These are phyloP conservation scores for Centella asiatica DNA, from an alignment of 129 eudicot genomes.

Conservation along the genomic window DNA sequence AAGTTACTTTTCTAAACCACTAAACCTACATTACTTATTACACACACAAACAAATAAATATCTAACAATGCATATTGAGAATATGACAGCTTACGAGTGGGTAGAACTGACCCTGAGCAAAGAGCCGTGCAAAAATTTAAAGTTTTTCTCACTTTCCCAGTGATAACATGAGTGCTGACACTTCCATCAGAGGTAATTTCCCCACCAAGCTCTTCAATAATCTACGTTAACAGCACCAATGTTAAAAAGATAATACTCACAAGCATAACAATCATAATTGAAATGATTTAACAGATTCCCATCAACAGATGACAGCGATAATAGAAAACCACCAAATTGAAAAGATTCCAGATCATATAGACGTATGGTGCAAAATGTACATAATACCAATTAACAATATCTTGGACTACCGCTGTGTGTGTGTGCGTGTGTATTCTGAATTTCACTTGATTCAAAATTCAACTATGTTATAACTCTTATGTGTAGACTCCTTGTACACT, in stretches of 20 bases:
- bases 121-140: conserved; percentile 85
- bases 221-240: conserved; percentile 28
- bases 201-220: conserved; percentile 79
- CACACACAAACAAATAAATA: too few relatives aligned
- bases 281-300: background rate
- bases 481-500: too few relatives aligned
- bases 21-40: too few relatives aligned
- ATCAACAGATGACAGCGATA: background rate
- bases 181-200: conserved; percentile 62
- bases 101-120: conserved; percentile 73
- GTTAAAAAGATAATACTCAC: conserved; percentile 6
- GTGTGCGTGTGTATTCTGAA: too few relatives aligned
- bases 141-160: conserved; percentile 85
- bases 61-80: too few relatives aligned
- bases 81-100: background rate
- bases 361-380: background rate
- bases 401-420: too few relatives aligned
- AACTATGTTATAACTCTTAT: background rate
- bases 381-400: background rate
- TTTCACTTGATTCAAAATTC: background rate
- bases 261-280: background rate
- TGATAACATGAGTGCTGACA: conserved; percentile 68
- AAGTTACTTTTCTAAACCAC: too few relatives aligned
- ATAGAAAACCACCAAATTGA: background rate
- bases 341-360: background rate